Evolutionary conservation across 768 basidiomycete species (phyloP).

Genomic region (Leucogyrophana mollusca): DNA sequence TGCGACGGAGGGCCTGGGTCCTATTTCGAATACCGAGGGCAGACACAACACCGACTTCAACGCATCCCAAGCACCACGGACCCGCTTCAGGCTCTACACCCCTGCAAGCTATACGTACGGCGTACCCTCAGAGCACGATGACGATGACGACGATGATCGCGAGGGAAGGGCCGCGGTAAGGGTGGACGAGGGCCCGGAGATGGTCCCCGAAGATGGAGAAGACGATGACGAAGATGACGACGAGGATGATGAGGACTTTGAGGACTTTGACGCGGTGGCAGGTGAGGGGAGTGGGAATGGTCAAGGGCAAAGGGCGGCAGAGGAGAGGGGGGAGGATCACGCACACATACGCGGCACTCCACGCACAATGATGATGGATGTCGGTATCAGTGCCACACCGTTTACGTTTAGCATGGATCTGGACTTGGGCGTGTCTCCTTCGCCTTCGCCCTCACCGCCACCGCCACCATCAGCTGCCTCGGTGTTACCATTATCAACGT

Average conservation of each 20-base stretch:
- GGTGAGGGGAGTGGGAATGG: slow-evolving; percentile 1
- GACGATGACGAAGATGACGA: slow-evolving; percentile 16
- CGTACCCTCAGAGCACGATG: slow-evolving; percentile 12
- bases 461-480: no score
- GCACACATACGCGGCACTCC: no score
- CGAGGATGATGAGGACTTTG: slow-evolving; percentile 1
- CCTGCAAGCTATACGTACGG: slow-evolving; percentile 31
- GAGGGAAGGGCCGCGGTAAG: no score
- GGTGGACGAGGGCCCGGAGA: no score
- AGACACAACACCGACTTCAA: not conserved
- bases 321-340: slow-evolving; percentile 3
- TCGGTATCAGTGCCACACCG: no score
- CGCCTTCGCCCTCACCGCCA: no score
- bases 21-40: not conserved
- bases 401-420: no score
- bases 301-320: not conserved
- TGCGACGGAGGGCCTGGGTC: no score
- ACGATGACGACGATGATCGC: slow-evolving; percentile 12
- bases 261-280: not conserved
- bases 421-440: no score
- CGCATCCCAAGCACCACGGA: slow-evolving; percentile 8
- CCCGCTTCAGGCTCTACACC: slow-evolving; percentile 30
- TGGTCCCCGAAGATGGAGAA: no score
- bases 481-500: no score
- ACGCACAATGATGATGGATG: no score